Evolutionary conservation across 2,329 filamentous ascomycete genomes (phyloP).

Genomic region (Leptodontidium sp.): DNA sequence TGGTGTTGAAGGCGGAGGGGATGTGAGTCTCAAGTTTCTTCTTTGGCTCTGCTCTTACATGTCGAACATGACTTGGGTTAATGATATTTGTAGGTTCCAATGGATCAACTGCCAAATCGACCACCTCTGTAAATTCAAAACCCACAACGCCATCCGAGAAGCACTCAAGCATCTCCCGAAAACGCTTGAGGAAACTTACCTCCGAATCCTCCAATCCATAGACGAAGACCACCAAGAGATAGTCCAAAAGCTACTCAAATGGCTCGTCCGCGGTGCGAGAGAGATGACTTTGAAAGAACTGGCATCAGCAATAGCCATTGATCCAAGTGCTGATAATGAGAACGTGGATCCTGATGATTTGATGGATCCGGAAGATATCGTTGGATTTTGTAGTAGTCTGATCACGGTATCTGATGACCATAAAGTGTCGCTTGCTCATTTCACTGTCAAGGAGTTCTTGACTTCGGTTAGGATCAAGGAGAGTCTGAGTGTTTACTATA

Average conservation of each 20-base stretch:
- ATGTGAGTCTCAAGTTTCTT: conserved; percentile 1
- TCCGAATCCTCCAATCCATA: conserved; percentile 40
- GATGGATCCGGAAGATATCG: conserved; percentile 40
- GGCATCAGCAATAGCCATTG: conserved; percentile 42
- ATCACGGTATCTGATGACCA: conserved; percentile 19
- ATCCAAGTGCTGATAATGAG: conserved; percentile 27
- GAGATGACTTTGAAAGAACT: conserved; percentile 16
- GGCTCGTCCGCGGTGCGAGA: conserved; percentile 41
- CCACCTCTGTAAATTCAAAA: conserved; percentile 18
- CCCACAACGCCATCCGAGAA: conserved; percentile 23
- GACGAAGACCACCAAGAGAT: conserved; percentile 31
- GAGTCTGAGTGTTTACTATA: conserved; percentile 10
- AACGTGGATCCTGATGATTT: conserved; percentile 17
- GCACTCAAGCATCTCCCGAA: conserved; percentile 34
- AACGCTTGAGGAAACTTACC: conserved; percentile 39
- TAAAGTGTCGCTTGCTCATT: conserved; percentile 42
- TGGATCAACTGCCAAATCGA: conserved; percentile 45
- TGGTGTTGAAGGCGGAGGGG: conserved; percentile 20
- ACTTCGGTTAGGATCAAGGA: conserved; percentile 36
- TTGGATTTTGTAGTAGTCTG: conserved; percentile 25
- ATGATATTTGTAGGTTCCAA: conserved; percentile 36
- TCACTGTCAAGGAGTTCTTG: conserved; percentile 46
- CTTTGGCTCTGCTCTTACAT: not conserved
- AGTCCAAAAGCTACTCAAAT: conserved; percentile 41
- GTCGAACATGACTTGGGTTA: not conserved